These are phyloP conservation scores for Talaromyces islandicus DNA, from an alignment of 2,329 filamentous ascomycete genomes.

Conservation along the genomic window DNA sequence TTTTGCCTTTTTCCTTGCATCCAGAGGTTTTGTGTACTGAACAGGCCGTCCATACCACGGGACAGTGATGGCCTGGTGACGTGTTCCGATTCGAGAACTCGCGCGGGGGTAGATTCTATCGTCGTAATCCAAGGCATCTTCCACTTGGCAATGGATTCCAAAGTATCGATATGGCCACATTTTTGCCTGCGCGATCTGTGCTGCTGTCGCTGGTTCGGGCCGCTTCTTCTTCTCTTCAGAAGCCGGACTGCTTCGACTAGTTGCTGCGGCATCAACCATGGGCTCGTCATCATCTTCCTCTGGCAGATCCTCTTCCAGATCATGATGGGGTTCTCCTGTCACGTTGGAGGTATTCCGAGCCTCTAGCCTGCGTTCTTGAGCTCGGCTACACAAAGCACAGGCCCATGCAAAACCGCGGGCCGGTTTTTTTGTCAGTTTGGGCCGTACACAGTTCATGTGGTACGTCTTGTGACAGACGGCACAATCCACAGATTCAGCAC, in stretches of 20 bases:
- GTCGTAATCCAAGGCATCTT: constrained; percentile 94
- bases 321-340: constrained; percentile 43
- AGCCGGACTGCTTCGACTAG: constrained; percentile 60
- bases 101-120: constrained; percentile 95
- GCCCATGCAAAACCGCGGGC: constrained; percentile 98
- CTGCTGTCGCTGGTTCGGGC: constrained; percentile 61
- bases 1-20: constrained; percentile 72
- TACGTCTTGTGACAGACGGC: constrained; percentile 92
- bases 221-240: constrained; percentile 49
- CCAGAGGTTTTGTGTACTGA: constrained; percentile 81
- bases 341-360: constrained; percentile 77
- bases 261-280: constrained; percentile 46
- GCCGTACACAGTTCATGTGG: constrained; percentile 96
- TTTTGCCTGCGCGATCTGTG: constrained; percentile 86
- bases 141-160: constrained; percentile 88
- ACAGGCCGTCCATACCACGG: constrained; percentile 83
- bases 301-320: constrained; percentile 59
- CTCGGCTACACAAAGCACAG: constrained; percentile 89
- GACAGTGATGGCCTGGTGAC: constrained; percentile 80
- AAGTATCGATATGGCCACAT: constrained; percentile 96
- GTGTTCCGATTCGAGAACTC: constrained; percentile 82
- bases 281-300: constrained; percentile 63
- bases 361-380: constrained; percentile 89
- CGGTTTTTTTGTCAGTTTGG: constrained; percentile 88
- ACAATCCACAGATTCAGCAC: constrained; percentile 92